Evolutionary conservation across 2,329 filamentous ascomycete species (phyloP).

Genomic region (Trichoderma breve): DNA sequence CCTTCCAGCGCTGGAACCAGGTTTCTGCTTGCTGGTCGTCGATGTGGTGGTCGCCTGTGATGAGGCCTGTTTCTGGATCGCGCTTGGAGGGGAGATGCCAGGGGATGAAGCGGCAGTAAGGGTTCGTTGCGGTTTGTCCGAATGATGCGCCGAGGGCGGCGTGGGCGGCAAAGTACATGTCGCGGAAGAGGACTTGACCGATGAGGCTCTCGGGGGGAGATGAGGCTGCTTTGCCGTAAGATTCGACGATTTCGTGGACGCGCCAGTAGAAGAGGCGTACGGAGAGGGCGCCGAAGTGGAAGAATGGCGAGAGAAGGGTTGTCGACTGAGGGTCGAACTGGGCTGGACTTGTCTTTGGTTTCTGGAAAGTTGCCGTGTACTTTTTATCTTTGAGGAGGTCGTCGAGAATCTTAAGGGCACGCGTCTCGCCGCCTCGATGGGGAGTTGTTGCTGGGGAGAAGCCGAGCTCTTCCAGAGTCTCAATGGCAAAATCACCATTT

Average conservation of each 20-base stretch:
- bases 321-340: slow-evolving; percentile 71
- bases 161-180: slow-evolving; percentile 82
- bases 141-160: slow-evolving; percentile 64
- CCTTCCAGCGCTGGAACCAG: slow-evolving; percentile 68
- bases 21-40: slow-evolving; percentile 61
- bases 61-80: slow-evolving; percentile 41
- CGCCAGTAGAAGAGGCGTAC: slow-evolving; percentile 71
- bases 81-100: slow-evolving; percentile 71
- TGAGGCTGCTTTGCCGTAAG: slow-evolving; percentile 56
- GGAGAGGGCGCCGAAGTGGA: slow-evolving; percentile 73
- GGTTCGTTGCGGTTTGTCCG: slow-evolving; percentile 63
- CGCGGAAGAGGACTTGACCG: slow-evolving; percentile 72
- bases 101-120: slow-evolving; percentile 69
- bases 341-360: slow-evolving; percentile 72
- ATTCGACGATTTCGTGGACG: slow-evolving; percentile 59
- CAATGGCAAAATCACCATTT: slow-evolving; percentile 65
- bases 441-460: slow-evolving; percentile 63
- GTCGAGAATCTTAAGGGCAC: slow-evolving; percentile 58
- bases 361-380: slow-evolving; percentile 72
- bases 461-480: slow-evolving; percentile 68
- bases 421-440: slow-evolving; percentile 68
- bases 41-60: slow-evolving; percentile 61
- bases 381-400: slow-evolving; percentile 59
- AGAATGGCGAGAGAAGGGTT: slow-evolving; percentile 68
- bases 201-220: slow-evolving; percentile 66